phyloP scores from a whole-genome alignment of 1,139 yeast species.

The Zygosaccharomyces sapae region DNA sequence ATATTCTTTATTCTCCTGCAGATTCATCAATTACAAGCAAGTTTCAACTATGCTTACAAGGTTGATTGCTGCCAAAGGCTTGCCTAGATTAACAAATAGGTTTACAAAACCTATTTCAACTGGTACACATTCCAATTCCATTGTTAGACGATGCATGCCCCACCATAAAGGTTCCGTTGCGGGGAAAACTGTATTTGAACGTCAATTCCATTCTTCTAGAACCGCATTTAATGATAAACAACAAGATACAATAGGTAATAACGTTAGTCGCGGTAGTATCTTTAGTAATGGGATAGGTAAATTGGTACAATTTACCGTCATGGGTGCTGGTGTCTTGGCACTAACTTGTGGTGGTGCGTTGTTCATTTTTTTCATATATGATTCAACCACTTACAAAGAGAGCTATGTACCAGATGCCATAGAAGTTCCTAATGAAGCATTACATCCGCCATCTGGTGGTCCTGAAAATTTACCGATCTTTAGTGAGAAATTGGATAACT shows the following conservation, averaged over 20 bases:
- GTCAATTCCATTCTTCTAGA: slow-evolving; percentile 8
- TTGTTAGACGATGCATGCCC: not conserved
- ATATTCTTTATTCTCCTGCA: not conserved
- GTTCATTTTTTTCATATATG: slow-evolving; percentile 52
- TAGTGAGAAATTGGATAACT: slow-evolving; percentile 49
- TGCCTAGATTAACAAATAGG: not conserved
- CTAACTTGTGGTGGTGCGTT: slow-evolving; percentile 39
- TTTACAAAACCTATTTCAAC: not conserved
- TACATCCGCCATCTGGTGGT: slow-evolving; percentile 56
- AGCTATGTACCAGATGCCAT: slow-evolving; percentile 39
- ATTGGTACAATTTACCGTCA: slow-evolving; percentile 33
- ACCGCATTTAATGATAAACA: slow-evolving; percentile 5
- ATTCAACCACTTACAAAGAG: slow-evolving; percentile 50
- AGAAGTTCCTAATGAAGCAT: slow-evolving; percentile 46
- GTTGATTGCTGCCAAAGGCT: not conserved
- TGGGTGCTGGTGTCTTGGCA: slow-evolving; percentile 41
- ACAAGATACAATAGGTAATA: not conserved
- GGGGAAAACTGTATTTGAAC: not conserved
- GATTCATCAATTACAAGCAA: not conserved
- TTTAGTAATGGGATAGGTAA: slow-evolving; percentile 29
- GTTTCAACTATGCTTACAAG: slow-evolving; percentile 1
- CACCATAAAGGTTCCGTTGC: not conserved
- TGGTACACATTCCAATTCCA: not conserved
- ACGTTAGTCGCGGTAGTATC: slow-evolving; percentile 3
- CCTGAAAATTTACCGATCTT: slow-evolving; percentile 62